Percentiles rank a stretch among this genome's conserved stretches.
These are phyloP conservation scores for Coniella vitis DNA, from an alignment of 2,329 filamentous ascomycete species.

Conservation along the genomic window DNA sequence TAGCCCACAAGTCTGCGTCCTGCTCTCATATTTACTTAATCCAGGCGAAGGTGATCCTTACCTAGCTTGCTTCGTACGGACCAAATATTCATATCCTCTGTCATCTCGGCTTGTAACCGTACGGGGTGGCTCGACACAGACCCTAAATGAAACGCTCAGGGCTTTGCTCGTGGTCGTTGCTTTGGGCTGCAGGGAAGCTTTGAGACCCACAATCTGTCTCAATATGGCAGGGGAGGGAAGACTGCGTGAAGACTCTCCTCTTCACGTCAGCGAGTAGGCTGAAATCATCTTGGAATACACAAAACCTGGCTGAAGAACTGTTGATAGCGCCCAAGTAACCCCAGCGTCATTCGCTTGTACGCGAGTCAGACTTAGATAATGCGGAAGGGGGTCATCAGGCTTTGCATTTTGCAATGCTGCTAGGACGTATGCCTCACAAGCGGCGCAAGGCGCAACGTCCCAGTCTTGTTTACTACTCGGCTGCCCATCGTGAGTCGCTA, in stretches of 20 bases:
- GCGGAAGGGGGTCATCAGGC: constrained; percentile 5
- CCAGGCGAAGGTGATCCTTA: too few relatives aligned
- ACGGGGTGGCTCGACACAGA: not conserved
- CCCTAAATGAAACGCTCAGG: not conserved
- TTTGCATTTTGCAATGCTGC: constrained; percentile 9
- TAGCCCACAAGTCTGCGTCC: too few relatives aligned
- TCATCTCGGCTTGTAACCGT: not conserved
- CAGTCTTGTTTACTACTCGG: constrained; percentile 2
- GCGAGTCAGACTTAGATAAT: not conserved
- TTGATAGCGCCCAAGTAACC: not conserved
- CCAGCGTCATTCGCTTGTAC: not conserved
- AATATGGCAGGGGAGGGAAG: not conserved
- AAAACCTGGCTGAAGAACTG: not conserved
- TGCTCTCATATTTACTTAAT: too few relatives aligned
- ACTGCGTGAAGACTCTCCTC: too few relatives aligned
- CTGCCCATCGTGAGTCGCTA: constrained; percentile 2
- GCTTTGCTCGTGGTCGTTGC: not conserved
- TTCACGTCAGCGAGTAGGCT: too few relatives aligned
- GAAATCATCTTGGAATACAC: too few relatives aligned
- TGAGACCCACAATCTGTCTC: not conserved
- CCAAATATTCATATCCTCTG: not conserved
- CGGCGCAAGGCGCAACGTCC: not conserved
- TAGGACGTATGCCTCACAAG: constrained; percentile 2
- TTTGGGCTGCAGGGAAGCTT: not conserved
- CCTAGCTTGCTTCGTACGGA: not conserved